These are phyloP conservation scores for Saccharomycopsis sp. DNA, from an alignment of 805 yeast species.

Conservation along the genomic window DNA sequence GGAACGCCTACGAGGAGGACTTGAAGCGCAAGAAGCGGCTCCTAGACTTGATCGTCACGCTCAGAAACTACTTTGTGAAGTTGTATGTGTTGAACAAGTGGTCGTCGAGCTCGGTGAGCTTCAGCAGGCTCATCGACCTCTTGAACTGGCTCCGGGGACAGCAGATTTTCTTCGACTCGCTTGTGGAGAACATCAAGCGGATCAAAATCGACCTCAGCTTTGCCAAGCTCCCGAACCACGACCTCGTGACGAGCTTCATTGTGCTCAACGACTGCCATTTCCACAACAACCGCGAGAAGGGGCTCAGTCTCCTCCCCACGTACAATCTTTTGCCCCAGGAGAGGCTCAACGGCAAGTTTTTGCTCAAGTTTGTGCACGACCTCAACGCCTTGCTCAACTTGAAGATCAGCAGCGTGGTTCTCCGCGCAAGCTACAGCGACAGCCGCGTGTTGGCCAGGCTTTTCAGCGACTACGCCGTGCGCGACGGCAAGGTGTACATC, in stretches of 20 bases:
- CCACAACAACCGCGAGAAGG: constrained; percentile 10
- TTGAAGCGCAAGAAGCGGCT: constrained; percentile 48
- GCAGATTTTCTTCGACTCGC: constrained; percentile 59
- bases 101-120: constrained; percentile 65
- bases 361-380: constrained; percentile 7
- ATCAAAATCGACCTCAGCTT: constrained; percentile 18
- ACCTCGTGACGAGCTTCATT: constrained; percentile 78
- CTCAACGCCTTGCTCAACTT: constrained; percentile 15
- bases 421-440: not conserved
- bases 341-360: constrained; percentile 7
- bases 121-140: constrained; percentile 73
- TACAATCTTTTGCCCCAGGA: constrained; percentile 10
- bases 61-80: constrained; percentile 80
- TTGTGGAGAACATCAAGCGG: constrained; percentile 41
- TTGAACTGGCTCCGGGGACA: constrained; percentile 83
- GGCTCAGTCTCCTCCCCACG: constrained; percentile 15
- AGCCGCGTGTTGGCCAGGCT: not conserved
- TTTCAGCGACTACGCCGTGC: constrained; percentile 7
- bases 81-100: constrained; percentile 84
- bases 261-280: constrained; percentile 59
- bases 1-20: constrained; percentile 20
- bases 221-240: constrained; percentile 91
- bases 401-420: constrained; percentile 10
- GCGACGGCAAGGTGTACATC: constrained; percentile 17
- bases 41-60: constrained; percentile 56